Conservation (phyloP, 495 filamentous ascomycete species). For the Friedmanniomyces endolithicus region DNA sequence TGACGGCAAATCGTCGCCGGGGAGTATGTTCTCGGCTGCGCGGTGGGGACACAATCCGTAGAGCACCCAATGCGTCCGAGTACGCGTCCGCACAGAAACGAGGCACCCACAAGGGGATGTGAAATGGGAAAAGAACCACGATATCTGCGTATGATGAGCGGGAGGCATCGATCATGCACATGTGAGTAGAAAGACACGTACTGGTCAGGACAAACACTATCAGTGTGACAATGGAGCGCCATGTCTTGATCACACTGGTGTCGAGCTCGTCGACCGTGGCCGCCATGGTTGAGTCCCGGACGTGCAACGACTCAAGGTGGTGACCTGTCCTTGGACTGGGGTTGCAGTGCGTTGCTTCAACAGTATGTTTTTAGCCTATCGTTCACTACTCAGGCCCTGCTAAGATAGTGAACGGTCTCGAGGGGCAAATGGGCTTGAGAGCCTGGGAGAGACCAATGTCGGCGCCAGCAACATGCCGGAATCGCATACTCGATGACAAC, state of each 20-base stretch:
- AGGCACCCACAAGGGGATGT: slow-evolving; percentile 45
- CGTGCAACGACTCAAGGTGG: background rate
- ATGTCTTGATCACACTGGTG: slow-evolving; percentile 41
- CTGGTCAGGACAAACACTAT: slow-evolving; percentile 51
- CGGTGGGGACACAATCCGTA: slow-evolving; percentile 36
- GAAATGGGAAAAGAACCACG: slow-evolving; percentile 51
- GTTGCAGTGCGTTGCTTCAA: background rate
- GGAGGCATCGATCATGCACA: background rate
- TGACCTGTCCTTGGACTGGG: background rate
- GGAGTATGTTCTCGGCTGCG: slow-evolving; percentile 10
- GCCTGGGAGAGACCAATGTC: too few relatives aligned
- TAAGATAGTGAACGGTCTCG: too few relatives aligned
- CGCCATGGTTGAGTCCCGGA: background rate
- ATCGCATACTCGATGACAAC: too few relatives aligned
- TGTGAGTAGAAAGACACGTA: slow-evolving; percentile 29
- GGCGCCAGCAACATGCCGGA: too few relatives aligned
- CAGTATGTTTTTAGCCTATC: background rate
- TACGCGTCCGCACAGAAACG: slow-evolving; percentile 34
- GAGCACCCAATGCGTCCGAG: slow-evolving; percentile 30
- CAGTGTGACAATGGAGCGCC: slow-evolving; percentile 52
- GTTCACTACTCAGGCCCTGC: too few relatives aligned
- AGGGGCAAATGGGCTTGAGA: too few relatives aligned
- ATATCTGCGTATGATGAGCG: slow-evolving; percentile 36
- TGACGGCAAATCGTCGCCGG: slow-evolving; percentile 30
- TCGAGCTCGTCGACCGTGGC: slow-evolving; percentile 28